Percentiles rank a stretch among this genome's conserved stretches.
These are phyloP conservation scores for Phytomonas sp. DNA, from an alignment of 208 protist genomes.

Conservation along the genomic window DNA sequence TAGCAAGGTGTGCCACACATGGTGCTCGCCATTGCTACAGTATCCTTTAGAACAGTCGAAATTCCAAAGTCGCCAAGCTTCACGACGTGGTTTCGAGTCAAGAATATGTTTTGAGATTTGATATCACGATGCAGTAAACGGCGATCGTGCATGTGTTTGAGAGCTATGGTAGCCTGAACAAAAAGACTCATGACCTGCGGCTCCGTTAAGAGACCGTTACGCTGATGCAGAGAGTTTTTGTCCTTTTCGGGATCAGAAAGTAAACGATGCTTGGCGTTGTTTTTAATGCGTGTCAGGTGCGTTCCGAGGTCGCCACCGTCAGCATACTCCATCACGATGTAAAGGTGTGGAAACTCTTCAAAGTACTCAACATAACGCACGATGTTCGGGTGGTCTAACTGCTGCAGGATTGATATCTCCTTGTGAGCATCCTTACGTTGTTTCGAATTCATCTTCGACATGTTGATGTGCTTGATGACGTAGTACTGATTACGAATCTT, in stretches of 20 bases:
- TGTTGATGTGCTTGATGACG: conserved; percentile 83
- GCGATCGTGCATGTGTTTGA: conserved; percentile 87
- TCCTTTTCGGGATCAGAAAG: background rate
- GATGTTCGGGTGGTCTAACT: conserved; percentile 83
- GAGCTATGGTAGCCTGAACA: conserved; percentile 76
- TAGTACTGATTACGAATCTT: conserved; percentile 41
- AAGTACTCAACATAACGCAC: conserved; percentile 79
- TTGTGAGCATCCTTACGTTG: conserved; percentile 76
- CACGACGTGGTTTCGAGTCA: conserved; percentile 74
- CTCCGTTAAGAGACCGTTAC: conserved; percentile 37
- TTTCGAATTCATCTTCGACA: conserved; percentile 52
- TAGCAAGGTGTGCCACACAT: conserved; percentile 95
- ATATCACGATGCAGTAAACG: conserved; percentile 90
- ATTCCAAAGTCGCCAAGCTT: conserved; percentile 93
- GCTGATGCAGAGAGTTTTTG: background rate
- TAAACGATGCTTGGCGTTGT: background rate
- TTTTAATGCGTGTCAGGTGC: conserved; percentile 25
- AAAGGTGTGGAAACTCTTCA: conserved; percentile 74
- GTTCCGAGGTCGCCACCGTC: conserved; percentile 81
- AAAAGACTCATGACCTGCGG: conserved; percentile 69
- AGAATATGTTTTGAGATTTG: conserved; percentile 90
- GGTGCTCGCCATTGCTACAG: conserved; percentile 85
- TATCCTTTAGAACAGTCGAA: conserved; percentile 79
- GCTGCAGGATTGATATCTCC: conserved; percentile 78
- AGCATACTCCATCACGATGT: conserved; percentile 90